Evolutionary conservation across 805 yeast species (phyloP).

Genomic region (Suhomyces canberraensis): DNA sequence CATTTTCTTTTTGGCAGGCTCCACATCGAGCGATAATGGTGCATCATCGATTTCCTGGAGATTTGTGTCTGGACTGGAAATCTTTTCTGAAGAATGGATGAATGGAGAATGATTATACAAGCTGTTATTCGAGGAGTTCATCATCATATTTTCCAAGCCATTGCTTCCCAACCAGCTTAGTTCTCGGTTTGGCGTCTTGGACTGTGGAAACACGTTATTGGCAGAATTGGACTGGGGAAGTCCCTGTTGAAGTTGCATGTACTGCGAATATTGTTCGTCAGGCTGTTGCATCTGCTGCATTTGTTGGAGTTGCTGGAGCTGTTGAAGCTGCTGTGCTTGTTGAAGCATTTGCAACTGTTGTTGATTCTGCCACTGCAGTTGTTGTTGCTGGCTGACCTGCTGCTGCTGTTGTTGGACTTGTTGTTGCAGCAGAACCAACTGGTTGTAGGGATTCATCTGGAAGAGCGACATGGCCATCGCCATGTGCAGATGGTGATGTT

Average conservation of each 20-base stretch:
- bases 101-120: neutral
- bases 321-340: conserved; percentile 3
- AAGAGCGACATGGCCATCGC: conserved; percentile 3
- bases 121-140: neutral
- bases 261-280: conserved; percentile 1
- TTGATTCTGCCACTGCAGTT: conserved; percentile 7
- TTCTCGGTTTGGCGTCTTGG: conserved; percentile 1
- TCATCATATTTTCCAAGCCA: conserved; percentile 1
- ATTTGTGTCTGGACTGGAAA: conserved; percentile 2
- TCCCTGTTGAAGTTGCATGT: conserved; percentile 4
- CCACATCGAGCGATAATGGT: neutral
- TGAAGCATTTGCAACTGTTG: conserved; percentile 4
- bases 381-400: conserved; percentile 6
- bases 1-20: conserved; percentile 4
- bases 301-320: conserved; percentile 7
- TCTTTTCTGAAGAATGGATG: conserved; percentile 1
- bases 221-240: conserved; percentile 2
- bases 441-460: conserved; percentile 7
- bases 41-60: neutral
- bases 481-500: neutral
- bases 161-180: conserved; percentile 3
- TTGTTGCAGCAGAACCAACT: neutral
- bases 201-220: neutral
- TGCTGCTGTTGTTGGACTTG: conserved; percentile 6
- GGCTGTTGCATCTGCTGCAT: conserved; percentile 4